Base-by-base conservation (phyloP, 2,329 filamentous ascomycete genomes). In the Epichloe festucae region DNA sequence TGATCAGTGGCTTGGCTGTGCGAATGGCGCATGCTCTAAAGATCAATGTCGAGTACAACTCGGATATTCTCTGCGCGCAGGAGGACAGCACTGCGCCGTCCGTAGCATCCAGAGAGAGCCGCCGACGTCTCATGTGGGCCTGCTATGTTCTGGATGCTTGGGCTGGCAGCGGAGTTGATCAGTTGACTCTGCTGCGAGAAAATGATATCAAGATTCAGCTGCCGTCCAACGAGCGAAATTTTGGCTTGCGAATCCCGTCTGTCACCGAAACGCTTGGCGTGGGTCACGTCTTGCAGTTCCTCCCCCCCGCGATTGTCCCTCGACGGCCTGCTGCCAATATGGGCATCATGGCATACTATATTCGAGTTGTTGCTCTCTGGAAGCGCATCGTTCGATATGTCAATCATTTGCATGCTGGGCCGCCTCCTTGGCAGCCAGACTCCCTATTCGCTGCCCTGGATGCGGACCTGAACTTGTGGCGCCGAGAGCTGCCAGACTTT, bases 291-390 rank as follows among this genome's bases (percentile, higher is more conserved):
- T 52, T 70, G 43, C 67, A 70, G 51, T 70, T 68, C 48, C 60
- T 70, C 6, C 63, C 66, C 5, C 67, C 67, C 5, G 66, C 66
- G 7, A 62, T 69, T 17, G 67, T 70, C 19, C 67, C 67, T 39
- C 62, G 65, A 36, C 63, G 64, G 21, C 67, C 67, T 11, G 67
- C 67, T n/a, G 62, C 65, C 47, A 70, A 70, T 51, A 70, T 70
- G 67, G 69, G 68, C 17, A 69, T 71, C 54, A 70, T 70, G 68
- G 67, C 69, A 10, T 69, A 70, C 54, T 71, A 71, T 52, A 67
- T 71, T 48, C 65, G 68, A 46, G 66, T 70, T 8, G 66, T 70
- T 3, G 64, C 67, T 7, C 58, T 71, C 4, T 70, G 69, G 67
- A 71, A 71, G 52, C 59, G 65, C 12, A 67, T 70, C 15, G 65